Conservation (phyloP, 768 basidiomycete genomes). For the Boletus subparvulus region DNA sequence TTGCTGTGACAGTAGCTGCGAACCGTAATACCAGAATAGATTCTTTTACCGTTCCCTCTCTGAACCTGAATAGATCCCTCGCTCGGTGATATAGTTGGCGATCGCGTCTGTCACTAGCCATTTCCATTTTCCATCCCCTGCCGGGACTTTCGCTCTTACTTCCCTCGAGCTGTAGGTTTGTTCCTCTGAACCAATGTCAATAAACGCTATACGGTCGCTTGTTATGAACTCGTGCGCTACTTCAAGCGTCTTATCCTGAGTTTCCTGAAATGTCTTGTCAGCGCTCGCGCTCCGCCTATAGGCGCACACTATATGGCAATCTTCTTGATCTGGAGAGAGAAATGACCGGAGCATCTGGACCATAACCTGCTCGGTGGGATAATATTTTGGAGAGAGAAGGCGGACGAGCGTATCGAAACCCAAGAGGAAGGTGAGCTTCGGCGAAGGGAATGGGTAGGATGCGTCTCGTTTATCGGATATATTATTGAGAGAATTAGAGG, state of each 20-base stretch:
- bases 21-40: constrained; percentile 14
- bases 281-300: constrained; percentile 39
- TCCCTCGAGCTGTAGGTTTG: constrained; percentile 68
- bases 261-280: constrained; percentile 26
- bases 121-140: constrained; percentile 41
- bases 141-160: constrained; percentile 43
- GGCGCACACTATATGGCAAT: constrained; percentile 67
- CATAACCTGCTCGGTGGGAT: constrained; percentile 57
- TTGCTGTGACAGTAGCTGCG: constrained; percentile 1
- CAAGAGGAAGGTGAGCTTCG: constrained; percentile 67
- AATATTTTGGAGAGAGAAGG: constrained; percentile 75
- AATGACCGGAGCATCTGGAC: constrained; percentile 51
- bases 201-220: constrained; percentile 51
- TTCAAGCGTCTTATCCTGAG: constrained; percentile 29
- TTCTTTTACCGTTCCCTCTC: constrained; percentile 1
- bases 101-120: constrained; percentile 46
- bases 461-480: constrained; percentile 12
- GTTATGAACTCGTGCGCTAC: constrained; percentile 51
- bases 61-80: constrained; percentile 42
- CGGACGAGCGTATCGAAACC: constrained; percentile 87
- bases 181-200: constrained; percentile 59
- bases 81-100: constrained; percentile 49
- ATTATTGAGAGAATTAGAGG: not conserved
- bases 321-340: constrained; percentile 55
- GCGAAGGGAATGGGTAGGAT: constrained; percentile 10